These are phyloP conservation scores for Phytophthora cryptogea DNA, from an alignment of 352 stramenopile species.

Conservation along the genomic window DNA sequence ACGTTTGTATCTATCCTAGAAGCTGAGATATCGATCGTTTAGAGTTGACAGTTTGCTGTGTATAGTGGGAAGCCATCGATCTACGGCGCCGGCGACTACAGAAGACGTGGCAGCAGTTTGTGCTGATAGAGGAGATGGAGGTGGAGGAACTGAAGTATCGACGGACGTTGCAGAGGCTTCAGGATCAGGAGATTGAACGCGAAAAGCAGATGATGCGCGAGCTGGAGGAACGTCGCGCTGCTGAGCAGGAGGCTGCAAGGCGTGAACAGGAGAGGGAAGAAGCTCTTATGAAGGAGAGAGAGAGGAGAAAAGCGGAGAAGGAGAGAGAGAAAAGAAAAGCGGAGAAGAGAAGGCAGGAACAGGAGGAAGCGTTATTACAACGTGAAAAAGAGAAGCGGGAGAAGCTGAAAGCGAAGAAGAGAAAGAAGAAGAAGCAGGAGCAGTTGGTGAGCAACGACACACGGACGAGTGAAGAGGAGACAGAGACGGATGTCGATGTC, in stretches of 20 bases:
- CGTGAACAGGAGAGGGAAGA: constrained; percentile 10
- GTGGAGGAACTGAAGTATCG: constrained; percentile 52
- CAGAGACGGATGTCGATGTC: background rate
- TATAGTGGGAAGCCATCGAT: constrained; percentile 69
- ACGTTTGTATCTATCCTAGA: background rate
- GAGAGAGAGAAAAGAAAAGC: background rate
- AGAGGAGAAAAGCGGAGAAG: constrained; percentile 4
- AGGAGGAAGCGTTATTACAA: background rate
- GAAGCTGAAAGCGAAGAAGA: constrained; percentile 1
- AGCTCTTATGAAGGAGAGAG: background rate
- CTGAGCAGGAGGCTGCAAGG: background rate
- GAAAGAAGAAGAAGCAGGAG: constrained; percentile 20
- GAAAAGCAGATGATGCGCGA: constrained; percentile 4
- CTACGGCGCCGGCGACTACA: constrained; percentile 55
- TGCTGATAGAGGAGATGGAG: constrained; percentile 57
- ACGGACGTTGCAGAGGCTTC: constrained; percentile 25
- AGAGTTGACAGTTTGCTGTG: constrained; percentile 8
- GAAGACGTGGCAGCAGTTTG: constrained; percentile 60
- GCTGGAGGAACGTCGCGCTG: background rate
- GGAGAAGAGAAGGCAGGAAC: background rate
- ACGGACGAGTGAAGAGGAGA: constrained; percentile 25
- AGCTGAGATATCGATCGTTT: background rate
- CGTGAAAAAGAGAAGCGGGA: constrained; percentile 1
- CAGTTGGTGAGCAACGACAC: constrained; percentile 5
- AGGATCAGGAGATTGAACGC: constrained; percentile 30